Evolutionary conservation across 129 eudicot genomes (phyloP).

Genomic region (Tanacetum coccineum): DNA sequence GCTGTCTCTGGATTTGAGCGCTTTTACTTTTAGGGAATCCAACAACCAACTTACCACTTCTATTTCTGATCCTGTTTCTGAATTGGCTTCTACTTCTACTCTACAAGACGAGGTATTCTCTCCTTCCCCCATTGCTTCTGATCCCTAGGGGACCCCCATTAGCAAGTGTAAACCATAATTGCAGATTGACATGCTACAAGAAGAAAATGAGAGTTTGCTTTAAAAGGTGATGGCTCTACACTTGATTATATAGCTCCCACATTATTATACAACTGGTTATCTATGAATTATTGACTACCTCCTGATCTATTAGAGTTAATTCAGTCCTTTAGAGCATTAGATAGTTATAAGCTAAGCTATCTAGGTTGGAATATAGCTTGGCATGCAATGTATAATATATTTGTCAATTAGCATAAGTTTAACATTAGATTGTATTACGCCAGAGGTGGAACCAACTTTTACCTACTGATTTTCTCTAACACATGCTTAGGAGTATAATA

Average conservation of each 20-base stretch:
- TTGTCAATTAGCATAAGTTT: no score
- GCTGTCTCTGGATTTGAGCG: conserved; percentile 74
- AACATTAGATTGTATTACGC: no score
- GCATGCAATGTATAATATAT: background rate
- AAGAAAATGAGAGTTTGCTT: conserved; percentile 70
- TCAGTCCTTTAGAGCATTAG: no score
- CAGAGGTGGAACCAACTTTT: no score
- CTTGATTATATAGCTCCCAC: background rate
- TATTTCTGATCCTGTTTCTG: conserved; percentile 42
- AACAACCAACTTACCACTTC: conserved; percentile 51
- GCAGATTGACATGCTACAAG: conserved; percentile 96
- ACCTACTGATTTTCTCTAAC: no score
- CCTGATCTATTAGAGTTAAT: background rate
- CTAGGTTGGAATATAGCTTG: conserved; percentile 1
- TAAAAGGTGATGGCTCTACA: conserved; percentile 58
- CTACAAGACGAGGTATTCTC: conserved; percentile 77
- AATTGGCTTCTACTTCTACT: conserved; percentile 49
- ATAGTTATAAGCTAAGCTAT: background rate
- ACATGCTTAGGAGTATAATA: no score
- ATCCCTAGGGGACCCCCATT: conserved; percentile 8
- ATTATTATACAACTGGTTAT: background rate
- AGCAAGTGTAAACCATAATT: conserved; percentile 21
- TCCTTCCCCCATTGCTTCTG: background rate
- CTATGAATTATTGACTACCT: background rate
- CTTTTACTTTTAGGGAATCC: conserved; percentile 53